Base-by-base conservation (phyloP, 306 rosid species). In the apple (Malus domestica) region DNA sequence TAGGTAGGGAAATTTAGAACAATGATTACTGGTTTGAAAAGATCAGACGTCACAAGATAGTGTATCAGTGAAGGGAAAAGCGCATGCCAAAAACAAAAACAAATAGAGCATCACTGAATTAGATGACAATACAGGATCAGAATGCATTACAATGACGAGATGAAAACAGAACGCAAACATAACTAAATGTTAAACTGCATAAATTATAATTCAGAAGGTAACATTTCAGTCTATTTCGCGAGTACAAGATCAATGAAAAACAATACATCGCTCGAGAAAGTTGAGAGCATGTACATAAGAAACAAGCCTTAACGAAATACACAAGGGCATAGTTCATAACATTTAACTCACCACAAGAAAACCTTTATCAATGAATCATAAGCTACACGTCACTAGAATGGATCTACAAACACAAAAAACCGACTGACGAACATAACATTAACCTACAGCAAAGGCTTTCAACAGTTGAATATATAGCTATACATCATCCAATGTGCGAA, bases 401-500 rank as follows among this genome's bases (percentile, higher is more conserved):
- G 84, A 83, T 57, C 67, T 81, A 78, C 59, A 70, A 77, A 52
- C 40, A 78, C 70, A n/a, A 73, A 85, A 86, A 64, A 64, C 57
- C 2, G 30, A 25, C 58, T 9, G 82, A 18, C 49, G 7, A n/a
- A 82, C 87, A 78, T 83, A 85, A 79, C 77, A 86, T 75, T 62
- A 78, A 76, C 81, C 81, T 82, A 85, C 72, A 81, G 57, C 74
- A 82, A 88, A 67, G 76, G 61, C 70, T 79, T 82, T 58, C 80
- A 75, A 72, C 79, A 15, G 79, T 72, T 70, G 51, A 44, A 74
- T 7, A 64, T 74, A 73, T 25, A 71, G 75, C 90, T 87, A 77
- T 82, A 93, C 88, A 80, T 81, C 85, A 86, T 73, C 84, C 79
- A 73, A 72, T 72, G 16, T 22, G 67, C 35, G 40, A 59, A 85